phyloP scores from a whole-genome alignment of 371 early-diverging fungal genomes.

The Rhizopus microsporus region DNA sequence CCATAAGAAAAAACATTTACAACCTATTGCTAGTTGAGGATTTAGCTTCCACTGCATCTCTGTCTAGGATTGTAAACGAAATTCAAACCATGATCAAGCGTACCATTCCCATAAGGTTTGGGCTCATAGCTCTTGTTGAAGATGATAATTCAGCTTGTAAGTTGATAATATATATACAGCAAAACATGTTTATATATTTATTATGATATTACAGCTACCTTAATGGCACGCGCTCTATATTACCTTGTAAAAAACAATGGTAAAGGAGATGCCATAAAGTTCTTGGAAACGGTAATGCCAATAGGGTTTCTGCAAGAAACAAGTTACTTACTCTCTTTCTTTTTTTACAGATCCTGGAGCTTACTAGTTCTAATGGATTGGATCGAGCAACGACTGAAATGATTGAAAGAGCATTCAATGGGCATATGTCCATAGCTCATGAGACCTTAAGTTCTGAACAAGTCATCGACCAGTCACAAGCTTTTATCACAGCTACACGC shows the following conservation, averaged over 20 bases:
- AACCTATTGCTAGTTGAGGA: slow-evolving; percentile 72
- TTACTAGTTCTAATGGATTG: not conserved
- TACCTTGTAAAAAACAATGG: slow-evolving; percentile 42
- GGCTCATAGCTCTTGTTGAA: slow-evolving; percentile 68
- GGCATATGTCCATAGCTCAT: not conserved
- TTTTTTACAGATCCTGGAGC: slow-evolving; percentile 3
- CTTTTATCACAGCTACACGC: slow-evolving; percentile 21
- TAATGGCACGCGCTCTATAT: slow-evolving; percentile 49
- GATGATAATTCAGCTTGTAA: slow-evolving; percentile 33
- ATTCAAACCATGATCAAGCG: slow-evolving; percentile 61
- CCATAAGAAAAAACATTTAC: slow-evolving; percentile 74
- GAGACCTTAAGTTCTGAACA: slow-evolving; percentile 22
- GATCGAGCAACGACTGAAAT: not conserved
- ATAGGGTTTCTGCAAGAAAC: not conserved
- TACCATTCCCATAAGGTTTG: slow-evolving; percentile 81
- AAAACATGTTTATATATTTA: not conserved
- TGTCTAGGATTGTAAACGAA: slow-evolving; percentile 57
- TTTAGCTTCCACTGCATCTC: slow-evolving; percentile 47
- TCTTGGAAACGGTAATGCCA: slow-evolving; percentile 36
- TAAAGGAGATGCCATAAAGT: slow-evolving; percentile 28
- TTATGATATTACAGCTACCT: slow-evolving; percentile 25
- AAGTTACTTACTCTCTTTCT: not conserved
- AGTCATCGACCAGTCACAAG: slow-evolving; percentile 26
- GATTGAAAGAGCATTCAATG: not conserved
- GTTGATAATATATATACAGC: not conserved